Conservation (phyloP, 345 rosid species). For the Trapa incisa region DNA sequence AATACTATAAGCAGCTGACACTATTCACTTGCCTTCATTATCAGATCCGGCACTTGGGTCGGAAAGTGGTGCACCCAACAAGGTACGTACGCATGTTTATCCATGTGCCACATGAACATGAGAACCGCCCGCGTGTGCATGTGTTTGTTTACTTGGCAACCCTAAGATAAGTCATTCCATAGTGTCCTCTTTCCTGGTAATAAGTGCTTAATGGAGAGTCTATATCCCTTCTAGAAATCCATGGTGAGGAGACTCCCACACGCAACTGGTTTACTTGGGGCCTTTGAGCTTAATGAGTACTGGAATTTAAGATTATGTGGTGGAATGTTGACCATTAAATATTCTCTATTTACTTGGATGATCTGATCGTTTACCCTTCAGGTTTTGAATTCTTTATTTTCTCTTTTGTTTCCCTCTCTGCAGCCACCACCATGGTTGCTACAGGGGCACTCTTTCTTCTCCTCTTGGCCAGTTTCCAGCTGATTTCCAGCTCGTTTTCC, state of each 20-base stretch:
- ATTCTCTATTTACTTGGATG: not conserved
- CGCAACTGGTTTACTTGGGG: too few relatives aligned
- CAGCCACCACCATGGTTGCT: slow-evolving; percentile 15
- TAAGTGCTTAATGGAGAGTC: too few relatives aligned
- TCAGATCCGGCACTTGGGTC: not conserved
- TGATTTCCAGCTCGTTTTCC: not conserved
- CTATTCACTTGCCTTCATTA: not conserved
- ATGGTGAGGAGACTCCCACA: too few relatives aligned
- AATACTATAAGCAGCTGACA: not conserved
- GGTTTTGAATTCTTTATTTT: not conserved
- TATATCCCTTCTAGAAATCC: too few relatives aligned
- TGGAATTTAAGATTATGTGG: too few relatives aligned
- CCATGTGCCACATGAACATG: too few relatives aligned
- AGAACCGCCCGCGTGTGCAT: not conserved
- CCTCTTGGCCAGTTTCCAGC: slow-evolving; percentile 5
- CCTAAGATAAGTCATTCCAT: too few relatives aligned
- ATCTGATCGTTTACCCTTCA: not conserved
- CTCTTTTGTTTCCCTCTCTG: not conserved
- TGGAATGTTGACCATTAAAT: not conserved
- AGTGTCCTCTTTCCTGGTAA: too few relatives aligned
- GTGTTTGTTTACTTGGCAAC: not conserved
- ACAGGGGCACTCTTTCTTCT: slow-evolving; percentile 10
- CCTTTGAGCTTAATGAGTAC: too few relatives aligned
- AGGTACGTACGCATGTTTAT: not conserved
- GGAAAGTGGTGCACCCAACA: too few relatives aligned